These are phyloP conservation scores for Echinosophora koreensis DNA, from an alignment of 306 rosid species.

Conservation along the genomic window DNA sequence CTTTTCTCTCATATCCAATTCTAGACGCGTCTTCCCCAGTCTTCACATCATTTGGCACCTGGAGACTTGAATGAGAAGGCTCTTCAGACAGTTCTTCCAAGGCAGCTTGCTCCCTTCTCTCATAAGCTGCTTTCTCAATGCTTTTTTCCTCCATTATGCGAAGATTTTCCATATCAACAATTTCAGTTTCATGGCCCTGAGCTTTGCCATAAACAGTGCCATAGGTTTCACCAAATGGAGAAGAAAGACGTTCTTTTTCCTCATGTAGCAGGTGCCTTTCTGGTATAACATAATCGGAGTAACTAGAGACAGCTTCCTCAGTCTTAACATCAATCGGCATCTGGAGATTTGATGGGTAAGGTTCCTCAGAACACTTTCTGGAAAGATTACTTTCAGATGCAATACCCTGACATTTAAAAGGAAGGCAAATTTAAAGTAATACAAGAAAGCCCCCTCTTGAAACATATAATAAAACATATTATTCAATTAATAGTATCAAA, in stretches of 20 bases:
- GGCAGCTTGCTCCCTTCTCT: conserved; percentile 39
- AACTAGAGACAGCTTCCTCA: conserved; percentile 45
- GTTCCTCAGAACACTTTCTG: conserved; percentile 24
- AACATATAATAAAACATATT: not conserved
- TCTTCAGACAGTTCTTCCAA: conserved; percentile 42
- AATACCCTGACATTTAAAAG: conserved; percentile 40
- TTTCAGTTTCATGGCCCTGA: conserved; percentile 39
- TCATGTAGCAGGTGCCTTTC: conserved; percentile 39
- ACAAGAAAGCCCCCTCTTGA: conserved; percentile 3
- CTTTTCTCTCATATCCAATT: conserved; percentile 42
- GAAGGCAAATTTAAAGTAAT: conserved; percentile 23
- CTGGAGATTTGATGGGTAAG: conserved; percentile 19
- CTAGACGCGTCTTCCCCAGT: conserved; percentile 37
- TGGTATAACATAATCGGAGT: conserved; percentile 46
- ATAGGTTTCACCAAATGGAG: conserved; percentile 18
- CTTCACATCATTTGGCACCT: conserved; percentile 43
- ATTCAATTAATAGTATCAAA: conserved; percentile 17
- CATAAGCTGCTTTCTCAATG: conserved; percentile 41
- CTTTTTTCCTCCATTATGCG: conserved; percentile 33
- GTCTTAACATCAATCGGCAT: conserved; percentile 39
- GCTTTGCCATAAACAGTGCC: conserved; percentile 37
- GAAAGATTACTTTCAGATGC: conserved; percentile 35
- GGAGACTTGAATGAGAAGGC: conserved; percentile 36
- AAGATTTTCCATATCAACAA: conserved; percentile 37
- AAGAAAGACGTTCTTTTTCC: conserved; percentile 38